phyloP scores from a whole-genome alignment of 2,329 filamentous ascomycete species.

The Fusarium decemcellulare region DNA sequence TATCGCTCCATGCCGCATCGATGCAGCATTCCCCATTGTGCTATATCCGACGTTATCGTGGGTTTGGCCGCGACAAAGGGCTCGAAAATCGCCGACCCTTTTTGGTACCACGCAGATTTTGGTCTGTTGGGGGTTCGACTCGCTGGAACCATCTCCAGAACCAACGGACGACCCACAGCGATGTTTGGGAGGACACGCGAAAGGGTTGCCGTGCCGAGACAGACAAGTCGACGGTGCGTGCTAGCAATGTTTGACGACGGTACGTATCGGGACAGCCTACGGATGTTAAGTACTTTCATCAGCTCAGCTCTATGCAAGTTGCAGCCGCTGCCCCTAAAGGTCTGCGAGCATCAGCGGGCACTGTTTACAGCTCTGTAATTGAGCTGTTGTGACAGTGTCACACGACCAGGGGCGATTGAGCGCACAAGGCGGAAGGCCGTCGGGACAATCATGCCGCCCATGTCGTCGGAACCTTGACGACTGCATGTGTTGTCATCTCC shows the following conservation, averaged over 20 bases:
- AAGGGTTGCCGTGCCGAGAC: conserved; percentile 29
- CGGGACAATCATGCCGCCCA: conserved; percentile 30
- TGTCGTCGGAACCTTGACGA: conserved; percentile 31
- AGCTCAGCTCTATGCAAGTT: conserved; percentile 11
- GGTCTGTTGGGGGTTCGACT: conserved; percentile 6
- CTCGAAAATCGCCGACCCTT: conserved; percentile 25
- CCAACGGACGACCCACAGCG: conserved; percentile 3
- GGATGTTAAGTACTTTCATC: conserved; percentile 12
- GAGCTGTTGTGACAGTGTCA: conserved; percentile 32
- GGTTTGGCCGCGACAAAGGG: conserved; percentile 21
- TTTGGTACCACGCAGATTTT: conserved; percentile 17
- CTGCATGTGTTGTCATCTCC: conserved; percentile 1
- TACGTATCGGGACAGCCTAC: conserved; percentile 23
- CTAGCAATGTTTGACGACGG: conserved; percentile 9
- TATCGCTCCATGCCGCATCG: conserved; percentile 35
- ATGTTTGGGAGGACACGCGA: conserved; percentile 25
- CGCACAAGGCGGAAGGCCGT: conserved; percentile 7
- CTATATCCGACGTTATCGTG: conserved; percentile 38
- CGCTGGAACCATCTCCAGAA: neutral
- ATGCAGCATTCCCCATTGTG: conserved; percentile 29
- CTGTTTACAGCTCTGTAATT: conserved; percentile 10
- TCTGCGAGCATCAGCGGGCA: neutral
- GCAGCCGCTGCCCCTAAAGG: conserved; percentile 9
- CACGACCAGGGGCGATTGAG: conserved; percentile 29
- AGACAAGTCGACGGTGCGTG: conserved; percentile 15